These are phyloP conservation scores for Fusarium multiceps DNA, from an alignment of 2,329 filamentous ascomycete genomes.

Conservation along the genomic window DNA sequence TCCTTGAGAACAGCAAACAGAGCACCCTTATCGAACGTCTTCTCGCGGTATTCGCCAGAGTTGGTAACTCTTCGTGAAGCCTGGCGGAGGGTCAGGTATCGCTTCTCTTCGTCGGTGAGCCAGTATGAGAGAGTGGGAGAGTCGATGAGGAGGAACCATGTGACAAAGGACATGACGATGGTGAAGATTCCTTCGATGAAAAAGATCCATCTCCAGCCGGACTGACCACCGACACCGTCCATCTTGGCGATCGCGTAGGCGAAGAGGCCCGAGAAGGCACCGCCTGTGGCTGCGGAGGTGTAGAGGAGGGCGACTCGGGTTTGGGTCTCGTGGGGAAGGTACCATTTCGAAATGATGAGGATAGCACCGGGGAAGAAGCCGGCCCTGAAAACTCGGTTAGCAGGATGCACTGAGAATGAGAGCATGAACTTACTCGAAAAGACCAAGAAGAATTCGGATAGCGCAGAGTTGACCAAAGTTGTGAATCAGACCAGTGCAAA, in stretches of 20 bases:
- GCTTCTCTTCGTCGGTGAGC: slow-evolving; percentile 38
- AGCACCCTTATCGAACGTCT: slow-evolving; percentile 21
- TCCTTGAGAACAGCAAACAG: slow-evolving; percentile 26
- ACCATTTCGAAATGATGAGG: slow-evolving; percentile 48
- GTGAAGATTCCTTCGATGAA: slow-evolving; percentile 46
- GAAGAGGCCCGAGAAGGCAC: slow-evolving; percentile 42
- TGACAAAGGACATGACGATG: slow-evolving; percentile 53
- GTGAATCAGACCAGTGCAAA: slow-evolving; percentile 22
- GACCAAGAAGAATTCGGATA: slow-evolving; percentile 25
- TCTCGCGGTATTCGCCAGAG: slow-evolving; percentile 24
- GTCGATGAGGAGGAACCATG: slow-evolving; percentile 60
- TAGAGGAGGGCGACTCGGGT: slow-evolving; percentile 47
- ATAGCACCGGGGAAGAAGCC: slow-evolving; percentile 49
- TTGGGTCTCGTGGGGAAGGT: slow-evolving; percentile 46
- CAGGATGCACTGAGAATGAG: too few species aligned
- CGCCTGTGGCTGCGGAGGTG: slow-evolving; percentile 41
- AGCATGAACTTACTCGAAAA: slow-evolving; percentile 14
- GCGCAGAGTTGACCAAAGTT: slow-evolving; percentile 29
- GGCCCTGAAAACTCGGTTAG: slow-evolving; percentile 25
- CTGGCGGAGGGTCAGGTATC: slow-evolving; percentile 29
- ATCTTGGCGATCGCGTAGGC: slow-evolving; percentile 40
- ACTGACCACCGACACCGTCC: slow-evolving; percentile 24
- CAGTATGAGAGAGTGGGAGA: slow-evolving; percentile 31
- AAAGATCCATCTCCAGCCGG: slow-evolving; percentile 45
- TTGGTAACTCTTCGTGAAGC: slow-evolving; percentile 28